These are phyloP conservation scores for Incumbomyces lentus DNA, from an alignment of 2,329 filamentous ascomycete species.

Conservation along the genomic window DNA sequence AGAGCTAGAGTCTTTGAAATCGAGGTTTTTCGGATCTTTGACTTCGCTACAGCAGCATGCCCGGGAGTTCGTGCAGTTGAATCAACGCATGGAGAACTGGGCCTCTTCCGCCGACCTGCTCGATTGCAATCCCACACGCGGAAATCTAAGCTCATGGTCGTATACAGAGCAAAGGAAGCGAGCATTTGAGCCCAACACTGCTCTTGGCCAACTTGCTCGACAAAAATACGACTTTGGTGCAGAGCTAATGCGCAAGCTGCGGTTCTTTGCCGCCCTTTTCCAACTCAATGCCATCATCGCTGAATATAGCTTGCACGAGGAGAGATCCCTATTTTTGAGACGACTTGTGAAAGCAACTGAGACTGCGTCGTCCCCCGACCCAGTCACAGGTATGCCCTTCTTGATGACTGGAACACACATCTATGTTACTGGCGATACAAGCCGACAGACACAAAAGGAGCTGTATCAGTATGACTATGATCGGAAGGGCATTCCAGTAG, in stretches of 20 bases:
- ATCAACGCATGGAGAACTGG: background rate
- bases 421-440: background rate
- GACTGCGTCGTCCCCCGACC: background rate
- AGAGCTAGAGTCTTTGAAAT: conserved; percentile 1
- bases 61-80: background rate
- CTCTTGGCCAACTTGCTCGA: background rate
- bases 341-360: background rate
- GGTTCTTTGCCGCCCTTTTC: background rate
- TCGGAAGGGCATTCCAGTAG: background rate
- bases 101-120: background rate
- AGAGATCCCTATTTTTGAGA: background rate
- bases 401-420: background rate
- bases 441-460: conserved; percentile 1
- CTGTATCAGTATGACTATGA: background rate
- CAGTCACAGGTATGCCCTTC: background rate
- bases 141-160: background rate
- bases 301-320: background rate
- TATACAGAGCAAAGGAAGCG: background rate
- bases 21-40: background rate
- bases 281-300: background rate
- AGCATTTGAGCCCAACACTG: background rate
- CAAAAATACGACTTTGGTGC: background rate
- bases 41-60: background rate
- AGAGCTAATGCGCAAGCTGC: background rate
- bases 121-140: background rate